A percentile compares a stretch with the other conserved stretches of the same genome.
Conservation (phyloP, 352 stramenopile genomes). For the Phytophthora colocasiae region DNA sequence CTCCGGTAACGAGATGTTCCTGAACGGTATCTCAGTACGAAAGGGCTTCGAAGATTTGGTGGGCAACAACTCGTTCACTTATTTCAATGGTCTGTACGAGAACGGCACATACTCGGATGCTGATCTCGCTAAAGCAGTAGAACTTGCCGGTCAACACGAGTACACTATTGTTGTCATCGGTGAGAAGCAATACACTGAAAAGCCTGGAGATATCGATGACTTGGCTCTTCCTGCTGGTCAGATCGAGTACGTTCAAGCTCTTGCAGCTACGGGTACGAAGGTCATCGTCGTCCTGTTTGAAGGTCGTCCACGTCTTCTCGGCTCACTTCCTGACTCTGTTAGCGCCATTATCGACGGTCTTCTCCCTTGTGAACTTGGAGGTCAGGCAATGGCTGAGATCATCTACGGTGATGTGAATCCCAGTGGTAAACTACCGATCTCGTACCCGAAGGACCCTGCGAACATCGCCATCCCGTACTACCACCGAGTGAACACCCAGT, state of each 20-base stretch:
- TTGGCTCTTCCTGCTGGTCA: slow-evolving; percentile 67
- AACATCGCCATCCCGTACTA: slow-evolving; percentile 79
- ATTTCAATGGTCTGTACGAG: slow-evolving; percentile 63
- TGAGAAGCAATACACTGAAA: slow-evolving; percentile 82
- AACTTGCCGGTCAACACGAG: slow-evolving; percentile 43
- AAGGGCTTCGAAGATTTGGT: slow-evolving; percentile 50
- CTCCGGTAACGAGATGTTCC: slow-evolving; percentile 63
- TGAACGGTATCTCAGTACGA: slow-evolving; percentile 58
- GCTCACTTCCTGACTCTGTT: slow-evolving; percentile 50
- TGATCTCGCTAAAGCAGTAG: slow-evolving; percentile 59
- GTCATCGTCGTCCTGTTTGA: slow-evolving; percentile 84
- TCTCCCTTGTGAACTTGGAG: slow-evolving; percentile 75
- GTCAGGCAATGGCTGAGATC: slow-evolving; percentile 85
- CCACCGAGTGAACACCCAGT: slow-evolving; percentile 57
- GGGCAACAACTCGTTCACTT: slow-evolving; percentile 32
- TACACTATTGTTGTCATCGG: slow-evolving; percentile 81
- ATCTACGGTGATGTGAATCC: slow-evolving; percentile 81
- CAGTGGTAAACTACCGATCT: slow-evolving; percentile 80
- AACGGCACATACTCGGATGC: slow-evolving; percentile 52
- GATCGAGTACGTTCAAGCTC: slow-evolving; percentile 72
- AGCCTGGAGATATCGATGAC: slow-evolving; percentile 83
- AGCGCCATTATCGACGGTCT: slow-evolving; percentile 77
- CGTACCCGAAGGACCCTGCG: slow-evolving; percentile 73
- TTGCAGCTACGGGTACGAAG: slow-evolving; percentile 72
- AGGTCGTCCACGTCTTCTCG: slow-evolving; percentile 80